Conservation (phyloP, 2,329 filamentous ascomycete genomes). For the Alternaria brassicae region DNA sequence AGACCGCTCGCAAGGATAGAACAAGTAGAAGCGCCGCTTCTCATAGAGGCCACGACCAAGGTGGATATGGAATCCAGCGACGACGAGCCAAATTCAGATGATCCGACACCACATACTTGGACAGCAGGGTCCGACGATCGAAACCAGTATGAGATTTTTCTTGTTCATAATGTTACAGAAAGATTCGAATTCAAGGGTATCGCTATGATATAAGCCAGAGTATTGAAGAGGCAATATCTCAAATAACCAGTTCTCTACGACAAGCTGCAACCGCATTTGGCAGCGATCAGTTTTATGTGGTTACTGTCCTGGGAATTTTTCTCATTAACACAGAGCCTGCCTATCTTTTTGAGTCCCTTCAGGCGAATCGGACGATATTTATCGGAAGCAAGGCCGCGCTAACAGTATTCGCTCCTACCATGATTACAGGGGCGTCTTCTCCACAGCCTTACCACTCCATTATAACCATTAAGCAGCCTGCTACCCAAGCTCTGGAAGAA, state of each 20-base stretch:
- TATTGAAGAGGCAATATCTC: slow-evolving; percentile 11
- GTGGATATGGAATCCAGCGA: slow-evolving; percentile 12
- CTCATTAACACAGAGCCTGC: slow-evolving; percentile 14
- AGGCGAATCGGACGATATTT: slow-evolving; percentile 11
- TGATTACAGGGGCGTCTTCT: slow-evolving; percentile 9
- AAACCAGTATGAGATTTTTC: slow-evolving; percentile 12
- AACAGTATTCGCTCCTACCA: slow-evolving; percentile 4
- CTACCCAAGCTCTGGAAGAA: slow-evolving; percentile 7
- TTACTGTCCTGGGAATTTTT: slow-evolving; percentile 16
- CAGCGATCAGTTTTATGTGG: slow-evolving; percentile 4
- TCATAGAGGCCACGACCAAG: slow-evolving; percentile 14
- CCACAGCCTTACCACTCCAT: slow-evolving; percentile 2
- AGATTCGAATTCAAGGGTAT: slow-evolving; percentile 13
- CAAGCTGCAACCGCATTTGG: slow-evolving; percentile 12
- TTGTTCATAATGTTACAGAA: slow-evolving; percentile 8
- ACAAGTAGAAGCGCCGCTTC: slow-evolving; percentile 10
- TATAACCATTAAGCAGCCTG: background rate
- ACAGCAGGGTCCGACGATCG: slow-evolving; percentile 4
- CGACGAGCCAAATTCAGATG: slow-evolving; percentile 11
- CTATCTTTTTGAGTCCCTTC: slow-evolving; percentile 10
- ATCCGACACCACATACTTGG: slow-evolving; percentile 7
- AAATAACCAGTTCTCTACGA: slow-evolving; percentile 9
- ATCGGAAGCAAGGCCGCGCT: slow-evolving; percentile 9
- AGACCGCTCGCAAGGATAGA: background rate
- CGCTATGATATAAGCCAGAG: slow-evolving; percentile 10